Evolutionary conservation across 2,329 filamentous ascomycete species (phyloP), one percentile per base, ranked within the genome.

Genomic region (Diaporthe eres): DNA sequence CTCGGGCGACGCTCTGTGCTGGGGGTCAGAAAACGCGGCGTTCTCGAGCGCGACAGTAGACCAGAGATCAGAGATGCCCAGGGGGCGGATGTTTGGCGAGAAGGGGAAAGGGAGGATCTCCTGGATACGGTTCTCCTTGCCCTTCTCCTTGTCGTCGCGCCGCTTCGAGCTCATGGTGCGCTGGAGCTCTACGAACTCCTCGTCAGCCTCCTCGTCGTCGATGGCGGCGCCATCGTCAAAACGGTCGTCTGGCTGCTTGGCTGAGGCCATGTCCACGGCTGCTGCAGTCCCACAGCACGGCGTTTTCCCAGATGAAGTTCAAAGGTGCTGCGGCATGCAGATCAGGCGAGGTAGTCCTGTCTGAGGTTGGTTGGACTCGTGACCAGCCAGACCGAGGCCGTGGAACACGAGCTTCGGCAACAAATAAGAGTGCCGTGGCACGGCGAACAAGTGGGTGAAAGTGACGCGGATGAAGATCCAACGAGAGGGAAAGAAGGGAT

Each of bases 21-120:
- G 81, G 34, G 87, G 85, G 72, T 91, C 81, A 22, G 84, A 79
- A 77, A 91, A 90, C 6, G 90, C 88, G 15, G 87, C 86, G 75
- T 88, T 86, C 81, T 92, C 90, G 44, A 92, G 84, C 8, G 86
- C 86, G 34, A 90, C 82, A 77, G 88, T 90, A 10, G 90, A 91
- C 44, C 93, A 91, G 67, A 93, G 82, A 79, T 95, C 92, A 37
- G 89, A 90, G 65, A 90, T 84, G 55, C 91, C 94, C 70, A 98
- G 88, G 39, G 94, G 90, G 71, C 94, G 91, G n/a, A 94, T 90
- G 80, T 94, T 93, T 37, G 95, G 92, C 80, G 94, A 90, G 80
- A 95, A 90, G 70, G 90, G 87, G 80, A 93, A 92, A 13, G 86
- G 88, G 65, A 89, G 81, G 51, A 88, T 79, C 76, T 88, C 85